These are phyloP conservation scores for Vaccinium corymbosum DNA, from an alignment of 148 eudicot species.

Conservation along the genomic window DNA sequence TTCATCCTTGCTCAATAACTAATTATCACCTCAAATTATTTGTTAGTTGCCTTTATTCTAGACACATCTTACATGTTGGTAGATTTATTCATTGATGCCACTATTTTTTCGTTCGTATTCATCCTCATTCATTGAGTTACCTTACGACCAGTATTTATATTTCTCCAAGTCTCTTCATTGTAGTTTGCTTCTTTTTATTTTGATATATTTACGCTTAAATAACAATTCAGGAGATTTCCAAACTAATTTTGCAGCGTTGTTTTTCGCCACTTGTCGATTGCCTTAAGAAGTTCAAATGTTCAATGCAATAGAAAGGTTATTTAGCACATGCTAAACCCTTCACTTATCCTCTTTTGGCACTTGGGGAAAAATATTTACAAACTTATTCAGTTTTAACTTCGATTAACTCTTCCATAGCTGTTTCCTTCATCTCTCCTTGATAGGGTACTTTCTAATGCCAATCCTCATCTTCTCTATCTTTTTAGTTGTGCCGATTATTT, in stretches of 20 bases:
- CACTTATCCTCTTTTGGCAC: neutral
- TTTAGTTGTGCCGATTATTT: neutral
- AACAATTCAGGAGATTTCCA: neutral
- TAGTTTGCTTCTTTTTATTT: neutral
- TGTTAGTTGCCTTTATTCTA: neutral
- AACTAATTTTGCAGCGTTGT: neutral
- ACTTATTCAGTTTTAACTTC: neutral
- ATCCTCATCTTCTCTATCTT: neutral
- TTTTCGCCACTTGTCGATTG: neutral
- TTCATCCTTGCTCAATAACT: neutral
- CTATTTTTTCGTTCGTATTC: neutral
- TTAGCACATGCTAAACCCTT: neutral
- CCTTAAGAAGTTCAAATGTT: neutral
- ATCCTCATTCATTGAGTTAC: neutral
- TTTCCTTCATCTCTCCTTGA: neutral
- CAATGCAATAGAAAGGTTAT: neutral
- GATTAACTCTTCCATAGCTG: neutral
- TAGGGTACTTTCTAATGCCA: neutral
- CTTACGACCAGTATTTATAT: neutral
- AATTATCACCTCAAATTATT: neutral
- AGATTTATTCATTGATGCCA: neutral
- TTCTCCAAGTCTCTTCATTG: neutral
- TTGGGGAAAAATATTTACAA: neutral
- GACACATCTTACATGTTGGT: neutral
- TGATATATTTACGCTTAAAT: neutral